phyloP scores from a whole-genome alignment of 345 rosid genomes.

The Pseudoturritis turrita region DNA sequence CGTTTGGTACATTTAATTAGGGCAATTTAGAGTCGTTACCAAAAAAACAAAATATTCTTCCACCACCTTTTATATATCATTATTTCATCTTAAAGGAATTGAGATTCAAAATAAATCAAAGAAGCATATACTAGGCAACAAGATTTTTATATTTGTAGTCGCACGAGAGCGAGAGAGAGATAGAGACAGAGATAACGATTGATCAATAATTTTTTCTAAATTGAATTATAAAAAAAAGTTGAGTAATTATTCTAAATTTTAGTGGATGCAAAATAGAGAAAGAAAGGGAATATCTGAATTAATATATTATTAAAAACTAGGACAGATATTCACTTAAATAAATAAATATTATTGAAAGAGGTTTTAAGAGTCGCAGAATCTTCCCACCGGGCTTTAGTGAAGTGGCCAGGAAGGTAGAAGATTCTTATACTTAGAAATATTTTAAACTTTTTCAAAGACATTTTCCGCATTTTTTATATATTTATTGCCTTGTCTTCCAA shows the following conservation, averaged over 20 bases:
- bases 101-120: constrained; percentile 16
- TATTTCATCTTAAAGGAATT: too few relatives aligned
- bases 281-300: constrained; percentile 26
- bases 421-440: constrained; percentile 18
- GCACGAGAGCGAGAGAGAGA: constrained; percentile 6
- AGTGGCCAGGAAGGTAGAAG: constrained; percentile 31
- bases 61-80: constrained; percentile 17
- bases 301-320: neutral
- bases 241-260: constrained; percentile 21
- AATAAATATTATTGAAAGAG: constrained; percentile 17
- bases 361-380: constrained; percentile 27
- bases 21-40: neutral
- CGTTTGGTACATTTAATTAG: constrained; percentile 4
- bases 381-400: constrained; percentile 27
- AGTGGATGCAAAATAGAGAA: constrained; percentile 29
- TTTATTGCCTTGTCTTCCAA: neutral
- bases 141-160: constrained; percentile 8
- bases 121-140: constrained; percentile 25
- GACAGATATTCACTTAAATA: constrained; percentile 22
- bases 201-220: neutral
- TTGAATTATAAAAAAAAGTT: constrained; percentile 11
- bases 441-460: neutral
- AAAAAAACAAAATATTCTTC: constrained; percentile 12
- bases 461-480: neutral
- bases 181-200: neutral